A percentile compares a stretch with the other conserved stretches of the same genome.
These are phyloP conservation scores for Helenozyma rhizophorensis DNA, from an alignment of 805 yeast species.

Conservation along the genomic window DNA sequence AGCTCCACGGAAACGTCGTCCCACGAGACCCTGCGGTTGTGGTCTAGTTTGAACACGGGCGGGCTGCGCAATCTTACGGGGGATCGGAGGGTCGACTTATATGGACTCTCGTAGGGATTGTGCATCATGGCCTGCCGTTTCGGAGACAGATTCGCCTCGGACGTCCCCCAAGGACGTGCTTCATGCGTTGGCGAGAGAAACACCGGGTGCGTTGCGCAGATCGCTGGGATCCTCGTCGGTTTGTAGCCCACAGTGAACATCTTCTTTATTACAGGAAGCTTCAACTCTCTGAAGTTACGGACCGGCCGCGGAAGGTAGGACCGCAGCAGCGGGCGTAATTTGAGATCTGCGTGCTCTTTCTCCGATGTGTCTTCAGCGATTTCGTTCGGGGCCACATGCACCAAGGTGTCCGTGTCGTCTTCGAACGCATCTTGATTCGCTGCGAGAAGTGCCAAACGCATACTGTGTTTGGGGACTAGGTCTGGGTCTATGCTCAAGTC, in stretches of 20 bases:
- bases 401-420: constrained; percentile 7
- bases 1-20: too few relatives aligned
- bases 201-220: constrained; percentile 27
- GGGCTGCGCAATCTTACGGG: too few relatives aligned
- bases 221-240: constrained; percentile 23
- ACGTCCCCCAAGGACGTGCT: too few relatives aligned
- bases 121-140: too few relatives aligned
- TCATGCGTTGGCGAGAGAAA: constrained; percentile 29
- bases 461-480: constrained; percentile 4
- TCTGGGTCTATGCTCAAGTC: constrained; percentile 15
- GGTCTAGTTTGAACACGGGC: too few relatives aligned
- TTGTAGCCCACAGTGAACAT: constrained; percentile 3
- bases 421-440: background rate
- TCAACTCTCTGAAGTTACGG: constrained; percentile 17
- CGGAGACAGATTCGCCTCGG: too few relatives aligned
- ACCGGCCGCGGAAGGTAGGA: too few relatives aligned
- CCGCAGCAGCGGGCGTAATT: background rate
- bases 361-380: background rate
- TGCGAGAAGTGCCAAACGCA: constrained; percentile 5
- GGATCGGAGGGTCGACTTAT: too few relatives aligned
- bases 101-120: too few relatives aligned
- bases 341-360: too few relatives aligned
- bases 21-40: too few relatives aligned
- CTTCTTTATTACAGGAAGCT: constrained; percentile 24
- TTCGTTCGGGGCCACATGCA: constrained; percentile 1